These are phyloP conservation scores for Sporothrix mexicana DNA, from an alignment of 2,329 filamentous ascomycete species.

Conservation along the genomic window DNA sequence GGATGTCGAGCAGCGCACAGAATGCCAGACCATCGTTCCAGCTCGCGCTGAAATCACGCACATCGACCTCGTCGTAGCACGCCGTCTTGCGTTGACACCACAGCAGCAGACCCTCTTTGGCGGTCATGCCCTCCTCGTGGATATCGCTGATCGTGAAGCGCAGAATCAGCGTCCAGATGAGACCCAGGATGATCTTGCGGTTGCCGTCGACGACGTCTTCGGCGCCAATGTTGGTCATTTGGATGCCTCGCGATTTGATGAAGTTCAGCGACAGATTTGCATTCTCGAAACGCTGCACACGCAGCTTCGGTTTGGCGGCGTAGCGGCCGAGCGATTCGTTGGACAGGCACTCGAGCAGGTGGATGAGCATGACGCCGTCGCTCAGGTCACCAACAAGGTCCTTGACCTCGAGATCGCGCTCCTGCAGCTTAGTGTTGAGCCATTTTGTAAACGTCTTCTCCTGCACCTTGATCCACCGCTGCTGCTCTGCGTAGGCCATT, in stretches of 20 bases:
- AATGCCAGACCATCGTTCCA: constrained; percentile 99
- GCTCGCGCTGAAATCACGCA: constrained; percentile 90
- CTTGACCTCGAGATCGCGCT: constrained; percentile 77
- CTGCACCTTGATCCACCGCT: constrained; percentile 79
- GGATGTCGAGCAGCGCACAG: constrained; percentile 94
- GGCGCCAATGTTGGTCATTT: constrained; percentile 97
- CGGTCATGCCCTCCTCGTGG: constrained; percentile 96
- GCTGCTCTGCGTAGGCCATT: constrained; percentile 69
- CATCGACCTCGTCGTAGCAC: constrained; percentile 96
- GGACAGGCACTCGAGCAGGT: constrained; percentile 94
- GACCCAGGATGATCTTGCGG: constrained; percentile 91
- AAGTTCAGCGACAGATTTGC: constrained; percentile 95
- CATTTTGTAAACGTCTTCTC: constrained; percentile 99
- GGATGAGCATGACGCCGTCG: constrained; percentile 93
- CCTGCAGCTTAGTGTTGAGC: constrained; percentile 94
- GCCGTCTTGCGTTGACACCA: constrained; percentile 99
- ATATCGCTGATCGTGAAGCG: constrained; percentile 99
- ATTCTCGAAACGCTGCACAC: constrained; percentile 97
- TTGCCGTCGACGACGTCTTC: constrained; percentile 99
- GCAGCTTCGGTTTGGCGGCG: constrained; percentile 92
- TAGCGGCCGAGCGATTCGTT: constrained; percentile 95
- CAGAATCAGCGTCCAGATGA: constrained; percentile 98
- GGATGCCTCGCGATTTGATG: constrained; percentile 81
- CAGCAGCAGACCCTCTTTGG: constrained; percentile 90
- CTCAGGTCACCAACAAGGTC: constrained; percentile 89